Base-by-base conservation (phyloP, 805 yeast species). In the Barnettozyma populi region DNA sequence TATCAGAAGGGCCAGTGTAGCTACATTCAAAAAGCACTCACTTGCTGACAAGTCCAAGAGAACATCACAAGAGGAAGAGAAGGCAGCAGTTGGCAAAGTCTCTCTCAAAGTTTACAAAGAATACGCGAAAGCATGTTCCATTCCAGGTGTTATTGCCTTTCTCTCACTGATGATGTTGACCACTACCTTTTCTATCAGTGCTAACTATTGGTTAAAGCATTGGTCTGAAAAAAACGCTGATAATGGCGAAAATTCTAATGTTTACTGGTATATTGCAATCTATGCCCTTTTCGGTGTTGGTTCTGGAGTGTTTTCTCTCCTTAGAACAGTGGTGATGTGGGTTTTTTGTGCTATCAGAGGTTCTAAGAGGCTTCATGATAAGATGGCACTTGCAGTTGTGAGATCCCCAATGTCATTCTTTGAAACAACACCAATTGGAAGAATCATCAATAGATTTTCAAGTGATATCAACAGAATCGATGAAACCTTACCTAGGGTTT, bases 401-500 rank as follows among this genome's bases (percentile, higher is more conserved):
- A 63, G 73, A 43, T 72, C 85, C 1, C 87, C 88, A 41, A 79
- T 83, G 83, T 68, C 73, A 4, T 82, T 80, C 57, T 83, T 82
- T 61, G 88, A 83, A 54, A 74, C 85, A 0, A 82, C 87, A 0
- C 89, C 89, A 7, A 62, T 77, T 41, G 89, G 89, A 5, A 69
- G 88, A 57, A 74, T 82, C 16, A 69, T 81, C 60, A 82, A 83
- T 59, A 65, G 88, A 53, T 82, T 82, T 55, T 75, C 85, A 21
- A 76, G 79, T 57, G 89, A 83, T 64, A 72, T 83, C 51, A 73
- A 72, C 51, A 72, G 72, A 27, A 68, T 82, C 48, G 89, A 83
- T 62, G 70, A 72, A 47, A 69, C 69, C 1, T 66, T 83, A 32
- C 86, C 86, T n/a, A 70, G 73, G 53, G 69, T 75, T 1, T 74